These are phyloP conservation scores for Pseudogymnoascus sp. DNA, from an alignment of 2,329 filamentous ascomycete species.

Conservation along the genomic window DNA sequence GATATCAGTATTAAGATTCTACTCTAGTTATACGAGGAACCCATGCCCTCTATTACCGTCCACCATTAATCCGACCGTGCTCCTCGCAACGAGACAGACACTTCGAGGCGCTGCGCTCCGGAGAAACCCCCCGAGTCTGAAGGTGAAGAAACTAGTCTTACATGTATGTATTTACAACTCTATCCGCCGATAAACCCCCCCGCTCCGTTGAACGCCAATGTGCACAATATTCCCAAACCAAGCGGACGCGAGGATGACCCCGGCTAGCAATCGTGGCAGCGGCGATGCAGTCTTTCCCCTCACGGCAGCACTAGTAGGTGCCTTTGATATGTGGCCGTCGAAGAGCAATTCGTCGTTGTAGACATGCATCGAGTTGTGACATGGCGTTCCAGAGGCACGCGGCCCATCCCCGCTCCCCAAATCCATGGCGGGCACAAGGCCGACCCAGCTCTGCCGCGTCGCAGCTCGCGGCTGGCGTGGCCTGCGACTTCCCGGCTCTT, in stretches of 20 bases:
- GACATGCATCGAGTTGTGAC: not conserved
- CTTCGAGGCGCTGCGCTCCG: not conserved
- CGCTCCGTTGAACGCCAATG: conserved; percentile 1
- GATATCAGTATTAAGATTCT: conserved; percentile 5
- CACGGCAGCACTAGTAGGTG: not conserved
- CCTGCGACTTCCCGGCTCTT: not conserved
- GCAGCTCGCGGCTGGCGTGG: not conserved
- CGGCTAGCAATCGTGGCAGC: not conserved
- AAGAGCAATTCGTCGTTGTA: conserved; percentile 3
- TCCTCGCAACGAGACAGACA: not conserved
- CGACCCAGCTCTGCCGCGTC: not conserved
- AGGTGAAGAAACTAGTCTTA: conserved; percentile 1
- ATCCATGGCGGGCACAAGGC: not conserved
- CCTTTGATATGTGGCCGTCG: not conserved
- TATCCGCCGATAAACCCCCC: not conserved
- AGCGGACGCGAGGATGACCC: not conserved
- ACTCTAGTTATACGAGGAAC: conserved; percentile 2
- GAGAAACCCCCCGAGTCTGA: not conserved
- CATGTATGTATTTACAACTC: conserved; percentile 2
- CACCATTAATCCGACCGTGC: not conserved
- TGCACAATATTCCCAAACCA: not conserved
- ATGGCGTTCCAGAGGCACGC: not conserved
- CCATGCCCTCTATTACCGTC: not conserved
- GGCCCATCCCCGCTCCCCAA: not conserved
- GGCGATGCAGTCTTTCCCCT: not conserved